phyloP scores from a whole-genome alignment of 345 rosid species.

The Corchorus olitorius region DNA sequence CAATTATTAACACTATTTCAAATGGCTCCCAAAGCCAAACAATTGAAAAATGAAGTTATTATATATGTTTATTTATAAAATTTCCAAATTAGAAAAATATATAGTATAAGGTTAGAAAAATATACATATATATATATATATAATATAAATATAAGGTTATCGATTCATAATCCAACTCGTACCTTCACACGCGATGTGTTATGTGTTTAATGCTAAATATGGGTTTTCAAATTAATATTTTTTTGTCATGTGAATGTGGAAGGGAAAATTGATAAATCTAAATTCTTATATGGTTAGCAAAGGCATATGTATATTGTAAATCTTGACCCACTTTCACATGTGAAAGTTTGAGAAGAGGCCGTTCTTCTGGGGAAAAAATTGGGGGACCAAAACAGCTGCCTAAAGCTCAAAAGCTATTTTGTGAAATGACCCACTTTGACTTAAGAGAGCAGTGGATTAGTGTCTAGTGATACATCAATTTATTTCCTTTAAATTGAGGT shows the following conservation, averaged over 20 bases:
- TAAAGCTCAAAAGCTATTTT: conserved; percentile 9
- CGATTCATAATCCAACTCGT: too few species aligned
- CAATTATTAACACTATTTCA: too few species aligned
- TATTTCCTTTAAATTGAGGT: not conserved
- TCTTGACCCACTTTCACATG: conserved; percentile 10
- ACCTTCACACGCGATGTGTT: too few species aligned
- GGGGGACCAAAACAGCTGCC: not conserved
- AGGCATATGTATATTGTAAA: not conserved
- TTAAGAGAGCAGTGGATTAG: not conserved
- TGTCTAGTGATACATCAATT: not conserved
- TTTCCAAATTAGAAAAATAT: too few species aligned
- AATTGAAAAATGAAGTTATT: too few species aligned
- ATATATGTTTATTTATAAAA: too few species aligned
- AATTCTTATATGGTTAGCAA: not conserved
- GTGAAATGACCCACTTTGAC: conserved; percentile 26
- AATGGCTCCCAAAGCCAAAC: too few species aligned
- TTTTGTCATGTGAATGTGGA: not conserved
- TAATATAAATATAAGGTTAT: too few species aligned
- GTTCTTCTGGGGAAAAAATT: not conserved
- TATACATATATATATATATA: too few species aligned
- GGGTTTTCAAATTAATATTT: not conserved
- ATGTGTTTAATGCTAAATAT: too few species aligned
- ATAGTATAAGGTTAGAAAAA: too few species aligned
- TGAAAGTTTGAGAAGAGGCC: not conserved
- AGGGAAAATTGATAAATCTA: not conserved